Evolutionary conservation across 768 basidiomycete genomes (phyloP), one percentile per base, ranked within the genome.

Genomic region (Coprinellus micaceus): DNA sequence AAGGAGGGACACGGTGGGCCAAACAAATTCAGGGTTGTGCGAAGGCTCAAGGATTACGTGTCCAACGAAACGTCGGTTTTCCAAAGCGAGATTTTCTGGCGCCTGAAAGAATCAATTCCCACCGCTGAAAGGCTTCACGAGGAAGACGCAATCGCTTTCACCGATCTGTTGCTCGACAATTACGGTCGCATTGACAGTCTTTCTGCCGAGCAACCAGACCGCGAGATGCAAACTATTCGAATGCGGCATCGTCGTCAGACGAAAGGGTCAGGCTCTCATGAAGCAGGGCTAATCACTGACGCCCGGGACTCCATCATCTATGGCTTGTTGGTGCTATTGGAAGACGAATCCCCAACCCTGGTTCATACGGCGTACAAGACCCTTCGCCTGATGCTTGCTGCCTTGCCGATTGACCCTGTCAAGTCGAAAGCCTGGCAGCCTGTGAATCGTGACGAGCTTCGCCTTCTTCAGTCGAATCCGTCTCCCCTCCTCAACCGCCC

Each of bases 81-180:
- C 54, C 72, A 81, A 0, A 71, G 73, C 52, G 74, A 74, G 9
- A 84, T 88, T 60, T 94, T 95, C 67, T 97, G 94, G 94, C 80
- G 84, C 37, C 71, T 96, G 65, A 93, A 92, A 65, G 83, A 84
- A 22, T 86, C 81, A 63, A 86, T 94, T 41, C 90, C 90, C 4
- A 53, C 76, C 1, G 59, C 63, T 4, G 69, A 74, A 1, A 71
- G 77, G 26, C 71, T 92, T n/a, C 81, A 82, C 47, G 78, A 79
- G 36, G 83, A 83, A 30, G 90, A 93, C 64, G 74, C 88, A 17
- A 75, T 85, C 50, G 88, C 88, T 1, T 94, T 94, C 62, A 80
- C 85, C 15, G 76, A 79, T 9, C 73, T 94, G 12, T 72, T 94
- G 11, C 72, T 81, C 33, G 67, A 76, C 7, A 76, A 84, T 33